Evolutionary conservation across 108 stramenopile species (phyloP).

Genomic region (Epithemia pelagica): DNA sequence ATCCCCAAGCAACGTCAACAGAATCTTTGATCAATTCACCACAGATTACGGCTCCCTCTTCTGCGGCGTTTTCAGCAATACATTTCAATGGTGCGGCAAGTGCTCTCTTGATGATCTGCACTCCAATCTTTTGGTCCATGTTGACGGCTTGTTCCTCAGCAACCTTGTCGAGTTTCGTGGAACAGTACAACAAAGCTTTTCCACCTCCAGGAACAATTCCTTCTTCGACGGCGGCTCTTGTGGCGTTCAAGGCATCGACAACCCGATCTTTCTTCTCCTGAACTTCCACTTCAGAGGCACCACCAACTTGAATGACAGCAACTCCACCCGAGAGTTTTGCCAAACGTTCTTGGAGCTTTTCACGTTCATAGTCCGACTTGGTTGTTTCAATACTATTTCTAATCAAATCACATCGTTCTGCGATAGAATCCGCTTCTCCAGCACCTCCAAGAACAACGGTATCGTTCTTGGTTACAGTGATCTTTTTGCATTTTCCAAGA

Average conservation of each 20-base stretch:
- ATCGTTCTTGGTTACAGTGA: slow-evolving; percentile 96
- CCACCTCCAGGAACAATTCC: slow-evolving; percentile 99
- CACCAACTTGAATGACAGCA: slow-evolving; percentile 99
- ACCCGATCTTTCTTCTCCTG: slow-evolving; percentile 99
- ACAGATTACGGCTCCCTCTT: slow-evolving; percentile 95
- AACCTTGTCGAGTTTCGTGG: slow-evolving; percentile 78
- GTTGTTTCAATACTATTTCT: slow-evolving; percentile 89
- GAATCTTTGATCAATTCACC: slow-evolving; percentile 87
- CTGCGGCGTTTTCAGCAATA: slow-evolving; percentile 95
- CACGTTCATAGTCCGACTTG: slow-evolving; percentile 98
- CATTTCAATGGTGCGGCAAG: slow-evolving; percentile 88
- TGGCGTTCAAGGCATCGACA: slow-evolving; percentile 99
- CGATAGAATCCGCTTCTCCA: slow-evolving; percentile 84
- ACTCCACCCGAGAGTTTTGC: slow-evolving; percentile 98
- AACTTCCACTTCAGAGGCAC: slow-evolving; percentile 97
- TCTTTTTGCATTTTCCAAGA: slow-evolving; percentile 89
- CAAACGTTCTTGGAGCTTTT: slow-evolving; percentile 99
- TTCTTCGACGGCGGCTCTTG: slow-evolving; percentile 97
- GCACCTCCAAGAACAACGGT: slow-evolving; percentile 94
- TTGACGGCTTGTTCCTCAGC: slow-evolving; percentile 75
- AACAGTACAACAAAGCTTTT: slow-evolving; percentile 96
- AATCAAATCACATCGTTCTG: slow-evolving; percentile 94
- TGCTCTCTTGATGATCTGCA: slow-evolving; percentile 96
- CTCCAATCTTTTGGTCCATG: slow-evolving; percentile 98
- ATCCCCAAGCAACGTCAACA: slow-evolving; percentile 67